Evolutionary conservation across 176 grass and related monocot species (phyloP).

Genomic region (Eragrostis nindensis): DNA sequence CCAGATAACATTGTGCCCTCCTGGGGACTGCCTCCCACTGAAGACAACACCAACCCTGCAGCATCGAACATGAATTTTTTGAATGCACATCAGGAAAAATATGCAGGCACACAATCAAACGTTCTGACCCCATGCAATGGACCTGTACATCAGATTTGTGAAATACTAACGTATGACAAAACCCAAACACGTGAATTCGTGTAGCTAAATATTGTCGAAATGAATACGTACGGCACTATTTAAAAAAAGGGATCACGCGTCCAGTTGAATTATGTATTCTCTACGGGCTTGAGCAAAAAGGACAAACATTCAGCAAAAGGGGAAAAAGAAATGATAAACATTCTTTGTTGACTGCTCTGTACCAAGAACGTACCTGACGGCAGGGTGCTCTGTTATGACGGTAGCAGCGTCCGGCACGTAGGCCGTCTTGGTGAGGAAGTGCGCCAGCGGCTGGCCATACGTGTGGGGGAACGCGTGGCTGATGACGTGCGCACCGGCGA

Average conservation of each 20-base stretch:
- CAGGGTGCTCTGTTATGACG: conserved; percentile 75
- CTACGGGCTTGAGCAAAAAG: too few relatives aligned
- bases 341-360: too few relatives aligned
- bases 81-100: neutral
- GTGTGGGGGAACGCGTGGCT: conserved; percentile 77
- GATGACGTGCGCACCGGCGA: conserved; percentile 75
- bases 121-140: too few relatives aligned
- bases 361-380: conserved; percentile 46
- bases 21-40: conserved; percentile 89
- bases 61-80: neutral
- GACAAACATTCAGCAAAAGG: too few relatives aligned
- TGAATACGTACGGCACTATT: too few relatives aligned
- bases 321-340: too few relatives aligned
- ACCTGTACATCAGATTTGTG: too few relatives aligned
- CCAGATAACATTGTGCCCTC: conserved; percentile 93
- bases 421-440: conserved; percentile 72
- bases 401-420: conserved; percentile 65
- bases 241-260: too few relatives aligned
- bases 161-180: too few relatives aligned
- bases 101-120: neutral
- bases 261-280: too few relatives aligned
- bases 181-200: too few relatives aligned
- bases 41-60: conserved; percentile 88
- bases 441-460: conserved; percentile 74
- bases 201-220: too few relatives aligned